Percentiles rank a stretch among this genome's conserved stretches.
phyloP scores from a whole-genome alignment of 2,329 filamentous ascomycete genomes.

The Pseudogymnoascus sp. region DNA sequence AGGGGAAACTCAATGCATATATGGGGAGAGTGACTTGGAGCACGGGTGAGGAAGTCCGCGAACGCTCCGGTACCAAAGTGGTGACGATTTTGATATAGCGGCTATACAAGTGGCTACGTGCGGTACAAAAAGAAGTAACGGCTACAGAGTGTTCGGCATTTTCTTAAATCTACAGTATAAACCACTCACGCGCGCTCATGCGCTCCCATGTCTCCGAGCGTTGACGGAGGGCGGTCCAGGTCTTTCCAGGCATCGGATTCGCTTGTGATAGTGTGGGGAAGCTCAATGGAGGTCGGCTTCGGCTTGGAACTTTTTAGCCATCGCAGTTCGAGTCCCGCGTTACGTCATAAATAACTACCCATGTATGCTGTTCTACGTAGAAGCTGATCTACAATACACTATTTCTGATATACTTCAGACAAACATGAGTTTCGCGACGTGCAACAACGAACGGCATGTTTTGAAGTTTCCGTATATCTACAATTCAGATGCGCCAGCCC shows the following conservation, averaged over 20 bases:
- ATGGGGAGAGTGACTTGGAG: slow-evolving; percentile 3
- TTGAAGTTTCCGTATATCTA: background rate
- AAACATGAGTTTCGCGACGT: background rate
- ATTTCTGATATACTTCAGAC: background rate
- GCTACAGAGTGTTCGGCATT: background rate
- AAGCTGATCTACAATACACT: background rate
- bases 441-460: background rate
- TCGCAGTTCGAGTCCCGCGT: background rate
- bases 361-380: background rate
- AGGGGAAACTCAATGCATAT: slow-evolving; percentile 11
- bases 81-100: slow-evolving; percentile 6
- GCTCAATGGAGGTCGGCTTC: slow-evolving; percentile 6
- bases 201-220: background rate
- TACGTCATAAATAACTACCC: slow-evolving; percentile 1
- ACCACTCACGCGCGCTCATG: background rate
- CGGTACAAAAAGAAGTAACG: background rate
- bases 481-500: background rate
- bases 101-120: background rate
- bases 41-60: slow-evolving; percentile 9
- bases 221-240: slow-evolving; percentile 7
- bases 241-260: slow-evolving; percentile 7
- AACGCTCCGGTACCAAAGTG: slow-evolving; percentile 1
- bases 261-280: slow-evolving; percentile 11
- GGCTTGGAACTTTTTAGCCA: background rate
- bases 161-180: background rate